Base-by-base conservation (phyloP, 2,329 filamentous ascomycete species). In the Sphaerulina vaccinii region DNA sequence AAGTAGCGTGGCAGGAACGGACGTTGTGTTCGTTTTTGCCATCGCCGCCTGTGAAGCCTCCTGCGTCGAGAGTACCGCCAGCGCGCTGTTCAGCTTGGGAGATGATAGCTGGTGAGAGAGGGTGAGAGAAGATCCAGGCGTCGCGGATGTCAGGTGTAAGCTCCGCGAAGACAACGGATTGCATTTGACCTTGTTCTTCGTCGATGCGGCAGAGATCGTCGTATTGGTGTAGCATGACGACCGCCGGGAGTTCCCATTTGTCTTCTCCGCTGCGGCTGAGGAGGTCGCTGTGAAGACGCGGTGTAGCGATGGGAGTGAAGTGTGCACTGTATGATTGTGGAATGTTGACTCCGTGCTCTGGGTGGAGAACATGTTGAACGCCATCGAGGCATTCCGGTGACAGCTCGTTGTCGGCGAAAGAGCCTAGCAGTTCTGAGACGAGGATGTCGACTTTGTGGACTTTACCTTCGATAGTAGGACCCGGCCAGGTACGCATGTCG, bases 401-500 rank as follows among this genome's bases (percentile, higher is more conserved):
- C 8, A 99, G 82, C 71, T 99, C 93, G 66, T 99, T 99, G 72
- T 99, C 93, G 19, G 86, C 93, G 67, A 97, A 99, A 1, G 91
- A 96, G 32, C 90, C 93, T 0, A 99, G 81, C 0, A 99, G 82
- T 70, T 99, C 93, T 2, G 91, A 96, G 22, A 99, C 84, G 3
- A 99, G 75, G 49, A 99, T 96, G 69, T 99, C 93, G 36, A 99
- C 86, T 65, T 85, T 84, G 60, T 81, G 79, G 59, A 82, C 74
- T 5, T 78, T 73, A 11, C 77, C 75, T 2, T 36, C 72, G 15
- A 79, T 65, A 1, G 81, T 67, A 1, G 92, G 92, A 0, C 95
- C 95, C 64, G 88, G 87, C 95, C 95, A 99, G 54, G 86, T 86
- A 42, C 93, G 85, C 93, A 99, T 99, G 69, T 99, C 93, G 1